Evolutionary conservation across 495 filamentous ascomycete genomes (phyloP), one percentile per base, ranked within the genome.

Genomic region (Mytilinidion resinicola): DNA sequence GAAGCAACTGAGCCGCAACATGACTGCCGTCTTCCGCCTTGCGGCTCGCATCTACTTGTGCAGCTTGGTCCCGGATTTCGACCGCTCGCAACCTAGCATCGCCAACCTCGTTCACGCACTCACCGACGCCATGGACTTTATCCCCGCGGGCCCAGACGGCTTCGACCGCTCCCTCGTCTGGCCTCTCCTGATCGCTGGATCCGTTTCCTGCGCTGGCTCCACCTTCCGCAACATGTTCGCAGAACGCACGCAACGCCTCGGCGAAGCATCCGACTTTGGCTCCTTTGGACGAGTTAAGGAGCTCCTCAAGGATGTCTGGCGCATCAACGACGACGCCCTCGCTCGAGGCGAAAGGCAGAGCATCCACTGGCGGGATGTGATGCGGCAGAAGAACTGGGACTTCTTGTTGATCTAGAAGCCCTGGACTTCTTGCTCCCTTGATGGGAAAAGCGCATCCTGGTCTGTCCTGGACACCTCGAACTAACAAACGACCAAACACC

Each of bases 31-130:
- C 36, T 98, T 95, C 84, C 88, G 92, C 61, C 74, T 91, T 46
- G 93, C 92, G 1, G 93, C 93, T 0, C 85, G 91, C 51, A 90
- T 98, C 72, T 96, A 96, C 75, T 84, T 97, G 8, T 95, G 90
- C 83, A 88, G 86, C 61, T 79, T 98, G 20, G 90, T 97, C 0
- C 93, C 93, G 1, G 90, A 90, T 33, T 91, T 89, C 69, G 82
- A 87, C 61, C 85, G 85, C 25, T 75, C 76, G 55, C 84, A 90
- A 62, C 72, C 74, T 0, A 86, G 81, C 76, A 91, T 81, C 68
- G 69, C 82, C 50, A 83, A 85, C 62, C 79, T 98, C 5, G 82
- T 96, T 42, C 77, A 82, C 34, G 85, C 88, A 52, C 77, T 96
- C 43, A 81, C 86, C 9, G 75, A 79, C 21, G 78, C 83, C 8